Conservation (phyloP, 495 filamentous ascomycete species). For the Penicillium cinerascens region DNA sequence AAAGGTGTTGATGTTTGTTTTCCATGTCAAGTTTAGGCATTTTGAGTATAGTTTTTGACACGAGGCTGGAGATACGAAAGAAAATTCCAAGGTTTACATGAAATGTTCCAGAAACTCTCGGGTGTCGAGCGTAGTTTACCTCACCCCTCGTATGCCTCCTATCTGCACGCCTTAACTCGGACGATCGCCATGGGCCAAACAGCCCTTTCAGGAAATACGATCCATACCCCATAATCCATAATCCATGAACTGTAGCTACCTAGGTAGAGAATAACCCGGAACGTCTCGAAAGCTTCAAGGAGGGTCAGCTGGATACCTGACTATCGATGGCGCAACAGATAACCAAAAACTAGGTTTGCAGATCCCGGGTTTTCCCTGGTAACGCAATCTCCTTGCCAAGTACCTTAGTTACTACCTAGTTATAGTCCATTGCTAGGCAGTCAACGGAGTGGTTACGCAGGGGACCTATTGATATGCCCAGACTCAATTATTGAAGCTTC, state of each 20-base stretch:
- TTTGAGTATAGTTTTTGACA: too few relatives aligned
- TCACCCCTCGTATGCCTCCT: neutral
- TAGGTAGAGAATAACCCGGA: neutral
- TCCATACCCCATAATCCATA: too few relatives aligned
- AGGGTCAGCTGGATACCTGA: neutral
- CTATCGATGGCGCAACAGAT: neutral
- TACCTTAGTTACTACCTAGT: neutral
- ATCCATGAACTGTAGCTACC: too few relatives aligned
- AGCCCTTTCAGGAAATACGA: conserved; percentile 1
- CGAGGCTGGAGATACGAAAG: neutral
- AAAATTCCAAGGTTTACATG: too few relatives aligned
- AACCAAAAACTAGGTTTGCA: conserved; percentile 4
- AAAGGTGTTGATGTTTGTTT: neutral
- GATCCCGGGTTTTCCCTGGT: neutral
- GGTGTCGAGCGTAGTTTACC: neutral
- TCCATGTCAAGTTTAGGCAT: too few relatives aligned
- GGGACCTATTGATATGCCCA: neutral
- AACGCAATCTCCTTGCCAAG: neutral
- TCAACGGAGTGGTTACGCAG: too few relatives aligned
- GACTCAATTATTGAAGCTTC: neutral
- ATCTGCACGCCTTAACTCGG: neutral
- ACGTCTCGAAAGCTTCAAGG: neutral
- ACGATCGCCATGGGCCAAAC: neutral
- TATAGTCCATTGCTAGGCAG: neutral
- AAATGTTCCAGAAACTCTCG: neutral